Evolutionary conservation across 768 basidiomycete genomes (phyloP).

Genomic region (Serendipita sp.): DNA sequence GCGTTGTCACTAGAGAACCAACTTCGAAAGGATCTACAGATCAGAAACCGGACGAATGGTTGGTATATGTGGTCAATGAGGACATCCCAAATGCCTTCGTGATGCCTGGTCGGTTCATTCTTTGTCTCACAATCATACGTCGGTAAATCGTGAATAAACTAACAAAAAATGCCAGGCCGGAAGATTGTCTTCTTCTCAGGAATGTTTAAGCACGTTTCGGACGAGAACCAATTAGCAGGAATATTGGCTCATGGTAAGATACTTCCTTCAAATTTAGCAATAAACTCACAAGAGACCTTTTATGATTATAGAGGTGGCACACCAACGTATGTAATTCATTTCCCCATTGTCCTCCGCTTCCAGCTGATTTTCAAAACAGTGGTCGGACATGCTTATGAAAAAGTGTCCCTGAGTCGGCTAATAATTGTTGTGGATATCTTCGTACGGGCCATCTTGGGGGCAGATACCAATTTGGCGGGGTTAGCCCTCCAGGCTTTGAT

Average conservation of each 20-base stretch:
- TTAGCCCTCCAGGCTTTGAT: neutral
- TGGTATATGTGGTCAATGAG: slow-evolving; percentile 67
- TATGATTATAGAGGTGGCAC: slow-evolving; percentile 52
- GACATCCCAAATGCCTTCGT: slow-evolving; percentile 66
- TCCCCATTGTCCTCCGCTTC: neutral
- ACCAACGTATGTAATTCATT: slow-evolving; percentile 36
- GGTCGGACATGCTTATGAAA: slow-evolving; percentile 40
- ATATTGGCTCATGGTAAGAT: slow-evolving; percentile 67
- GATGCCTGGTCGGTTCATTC: slow-evolving; percentile 36
- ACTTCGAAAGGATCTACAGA: neutral
- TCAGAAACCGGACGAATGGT: slow-evolving; percentile 27
- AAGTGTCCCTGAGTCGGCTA: slow-evolving; percentile 28
- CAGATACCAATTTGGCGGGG: slow-evolving; percentile 18
- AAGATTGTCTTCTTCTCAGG: slow-evolving; percentile 81
- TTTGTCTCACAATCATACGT: too few relatives aligned
- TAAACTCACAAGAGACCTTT: neutral
- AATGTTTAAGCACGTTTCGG: slow-evolving; percentile 57
- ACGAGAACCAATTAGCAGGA: slow-evolving; percentile 70
- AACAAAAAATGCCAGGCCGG: slow-evolving; percentile 27
- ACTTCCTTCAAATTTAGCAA: neutral
- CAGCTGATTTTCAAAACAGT: slow-evolving; percentile 24
- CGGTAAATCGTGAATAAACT: neutral
- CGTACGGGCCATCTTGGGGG: slow-evolving; percentile 32
- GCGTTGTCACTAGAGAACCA: neutral
- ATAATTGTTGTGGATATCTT: slow-evolving; percentile 26